Evolutionary conservation across 2,329 filamentous ascomycete species (phyloP), one percentile per base, ranked within the genome.

Genomic region (Thielaviopsis populi): DNA sequence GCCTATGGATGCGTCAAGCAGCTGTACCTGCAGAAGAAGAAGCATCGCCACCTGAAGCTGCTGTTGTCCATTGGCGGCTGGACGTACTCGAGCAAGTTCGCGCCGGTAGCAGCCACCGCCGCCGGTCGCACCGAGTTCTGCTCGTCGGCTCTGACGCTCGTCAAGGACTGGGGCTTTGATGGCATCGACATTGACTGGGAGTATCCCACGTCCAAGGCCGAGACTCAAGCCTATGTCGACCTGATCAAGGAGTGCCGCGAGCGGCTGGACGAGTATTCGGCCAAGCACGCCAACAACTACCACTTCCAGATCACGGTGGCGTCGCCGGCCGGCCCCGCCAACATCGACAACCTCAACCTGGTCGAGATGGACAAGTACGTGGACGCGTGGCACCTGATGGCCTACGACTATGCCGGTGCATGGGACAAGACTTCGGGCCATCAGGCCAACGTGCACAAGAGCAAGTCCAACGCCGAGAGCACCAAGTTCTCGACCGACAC

Each of bases 61-160:
- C 75, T 94, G n/a, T 79, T 94, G 8, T 89, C 86, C 42, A 87
- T 95, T 66, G 90, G 90, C 48, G 90, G 90, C 17, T 94, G 86
- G 84, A 88, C 83, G 0, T 89, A 87, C 72, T 88, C 86, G 2
- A 74, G 80, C 62, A 86, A 88, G 69, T 89, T 92, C 70, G 77
- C 83, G 0, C 75, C 76, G 6, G 81, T 85, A 0, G 83, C 83
- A 0, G 83, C 82, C 19, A 86, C 85, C 0, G 77, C 79, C 0
- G 75, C 77, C 5, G 83, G 85, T 7, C 81, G 89, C 13, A 74
- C 76, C 66, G 79, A 68, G 1, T 95, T 95, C 71, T 89, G 88
- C 1, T 72, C 78, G 15, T 83, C 80, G 22, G 85, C 88, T 7
- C 84, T 91, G 3, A 76, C 80, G 64, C 73, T 94, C 53, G 78